Percentiles rank a stretch among this genome's conserved stretches.
phyloP scores from a whole-genome alignment of 2,329 filamentous ascomycete genomes.

The Hirsutella minnesotensis region DNA sequence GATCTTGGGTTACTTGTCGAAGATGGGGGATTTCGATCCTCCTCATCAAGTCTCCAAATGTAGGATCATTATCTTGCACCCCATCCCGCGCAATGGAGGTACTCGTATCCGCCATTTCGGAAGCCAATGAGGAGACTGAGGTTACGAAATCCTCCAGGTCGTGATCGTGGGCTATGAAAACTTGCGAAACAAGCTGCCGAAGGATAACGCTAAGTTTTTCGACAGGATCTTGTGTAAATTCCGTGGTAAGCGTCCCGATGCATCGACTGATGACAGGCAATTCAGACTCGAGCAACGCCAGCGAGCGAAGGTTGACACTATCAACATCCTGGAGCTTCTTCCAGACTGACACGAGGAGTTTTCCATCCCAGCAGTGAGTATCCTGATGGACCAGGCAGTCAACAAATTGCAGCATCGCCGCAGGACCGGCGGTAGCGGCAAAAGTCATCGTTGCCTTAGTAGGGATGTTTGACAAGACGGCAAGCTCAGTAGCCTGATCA shows the following conservation, averaged over 20 bases:
- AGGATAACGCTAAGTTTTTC: conserved; percentile 36
- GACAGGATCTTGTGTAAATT: conserved; percentile 38
- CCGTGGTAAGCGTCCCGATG: conserved; percentile 34
- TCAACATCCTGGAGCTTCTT: conserved; percentile 38
- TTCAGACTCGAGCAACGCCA: conserved; percentile 54
- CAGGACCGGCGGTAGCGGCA: conserved; percentile 21
- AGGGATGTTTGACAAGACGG: conserved; percentile 33
- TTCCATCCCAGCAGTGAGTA: conserved; percentile 27
- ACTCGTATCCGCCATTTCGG: conserved; percentile 9
- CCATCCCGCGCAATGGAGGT: conserved; percentile 3
- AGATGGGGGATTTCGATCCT: conserved; percentile 23
- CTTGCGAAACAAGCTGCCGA: conserved; percentile 29
- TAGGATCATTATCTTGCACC: not conserved
- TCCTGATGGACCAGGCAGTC: conserved; percentile 31
- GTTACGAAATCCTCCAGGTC: conserved; percentile 16
- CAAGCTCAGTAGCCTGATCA: conserved; percentile 23
- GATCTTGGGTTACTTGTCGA: conserved; percentile 21
- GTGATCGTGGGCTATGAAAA: conserved; percentile 27
- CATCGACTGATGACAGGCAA: conserved; percentile 48
- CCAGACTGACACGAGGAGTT: conserved; percentile 34
- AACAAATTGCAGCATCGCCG: conserved; percentile 31
- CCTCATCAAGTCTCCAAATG: conserved; percentile 12
- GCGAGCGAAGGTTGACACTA: conserved; percentile 44
- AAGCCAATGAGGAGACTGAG: conserved; percentile 13
- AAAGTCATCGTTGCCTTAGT: conserved; percentile 21